Conservation (phyloP, 768 basidiomycete genomes). For the Tricholoma furcatifolium region DNA sequence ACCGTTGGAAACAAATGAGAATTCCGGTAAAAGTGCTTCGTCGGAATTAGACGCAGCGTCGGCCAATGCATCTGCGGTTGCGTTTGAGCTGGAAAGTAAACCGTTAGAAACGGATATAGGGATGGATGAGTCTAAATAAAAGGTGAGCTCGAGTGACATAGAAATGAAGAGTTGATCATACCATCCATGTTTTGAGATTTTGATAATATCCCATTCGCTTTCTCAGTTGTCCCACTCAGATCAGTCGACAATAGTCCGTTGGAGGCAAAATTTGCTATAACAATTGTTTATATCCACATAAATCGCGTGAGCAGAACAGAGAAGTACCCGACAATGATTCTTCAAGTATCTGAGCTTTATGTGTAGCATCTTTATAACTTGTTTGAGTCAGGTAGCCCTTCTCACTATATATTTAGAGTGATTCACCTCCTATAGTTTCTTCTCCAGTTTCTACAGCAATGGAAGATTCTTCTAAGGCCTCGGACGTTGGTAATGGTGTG, state of each 20-base stretch:
- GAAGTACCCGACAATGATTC: background rate
- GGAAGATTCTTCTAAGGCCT: background rate
- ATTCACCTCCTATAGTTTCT: background rate
- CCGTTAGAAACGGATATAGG: slow-evolving; percentile 4
- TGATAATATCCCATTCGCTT: background rate
- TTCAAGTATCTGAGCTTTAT: background rate
- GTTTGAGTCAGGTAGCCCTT: no score
- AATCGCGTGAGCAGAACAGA: no score
- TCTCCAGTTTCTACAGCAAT: background rate
- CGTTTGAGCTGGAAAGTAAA: background rate
- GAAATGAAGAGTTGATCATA: background rate
- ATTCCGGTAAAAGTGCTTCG: background rate
- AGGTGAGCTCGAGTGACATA: no score
- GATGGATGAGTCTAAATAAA: background rate
- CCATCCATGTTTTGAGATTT: background rate
- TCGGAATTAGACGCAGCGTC: background rate
- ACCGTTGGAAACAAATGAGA: slow-evolving; percentile 6
- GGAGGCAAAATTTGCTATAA: slow-evolving; percentile 5
- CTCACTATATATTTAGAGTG: no score
- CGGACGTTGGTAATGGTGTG: background rate
- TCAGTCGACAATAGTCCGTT: slow-evolving; percentile 18
- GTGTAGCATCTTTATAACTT: no score
- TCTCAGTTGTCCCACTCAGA: background rate
- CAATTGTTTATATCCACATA: no score
- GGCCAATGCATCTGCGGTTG: background rate